Percentiles rank a stretch among this genome's conserved stretches.
These are phyloP conservation scores for Linderina pennispora DNA, from an alignment of 192 early-diverging fungal genomes.

Conservation along the genomic window DNA sequence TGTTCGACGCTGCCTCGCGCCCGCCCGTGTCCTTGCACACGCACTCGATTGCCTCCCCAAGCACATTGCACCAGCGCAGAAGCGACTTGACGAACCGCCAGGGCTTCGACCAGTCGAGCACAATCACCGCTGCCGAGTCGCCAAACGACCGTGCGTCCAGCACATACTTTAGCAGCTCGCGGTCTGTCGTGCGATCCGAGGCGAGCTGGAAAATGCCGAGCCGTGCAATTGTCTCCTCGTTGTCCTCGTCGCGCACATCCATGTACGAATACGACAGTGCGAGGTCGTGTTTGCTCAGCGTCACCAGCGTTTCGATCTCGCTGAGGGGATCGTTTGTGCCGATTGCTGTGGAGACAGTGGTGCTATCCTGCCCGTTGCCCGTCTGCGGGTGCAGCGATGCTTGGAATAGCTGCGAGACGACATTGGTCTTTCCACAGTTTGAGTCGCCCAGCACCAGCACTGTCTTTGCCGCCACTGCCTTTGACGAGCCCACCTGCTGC, in stretches of 20 bases:
- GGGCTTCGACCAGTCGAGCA: conserved; percentile 87
- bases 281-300: conserved; percentile 59
- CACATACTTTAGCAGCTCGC: conserved; percentile 65
- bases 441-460: conserved; percentile 81
- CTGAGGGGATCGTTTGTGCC: conserved; percentile 23
- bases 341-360: conserved; percentile 43
- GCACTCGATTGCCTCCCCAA: conserved; percentile 51
- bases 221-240: conserved; percentile 61
- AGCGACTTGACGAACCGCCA: conserved; percentile 80
- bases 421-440: conserved; percentile 75
- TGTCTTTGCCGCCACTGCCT: conserved; percentile 66
- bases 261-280: conserved; percentile 80
- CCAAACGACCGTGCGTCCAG: conserved; percentile 59
- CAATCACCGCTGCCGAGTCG: conserved; percentile 63
- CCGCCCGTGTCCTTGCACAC: conserved; percentile 33
- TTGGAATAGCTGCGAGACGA: conserved; percentile 53
- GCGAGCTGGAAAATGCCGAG: conserved; percentile 78
- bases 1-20: conserved; percentile 17
- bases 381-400: conserved; percentile 33
- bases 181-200: conserved; percentile 58
- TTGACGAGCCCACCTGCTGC: conserved; percentile 66
- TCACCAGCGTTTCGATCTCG: conserved; percentile 20
- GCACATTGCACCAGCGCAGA: conserved; percentile 70
- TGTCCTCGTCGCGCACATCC: conserved; percentile 85
- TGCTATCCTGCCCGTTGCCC: conserved; percentile 37